Conservation (phyloP, 1,284 basidiomycete genomes). For the Neolentinus lepideus region DNA sequence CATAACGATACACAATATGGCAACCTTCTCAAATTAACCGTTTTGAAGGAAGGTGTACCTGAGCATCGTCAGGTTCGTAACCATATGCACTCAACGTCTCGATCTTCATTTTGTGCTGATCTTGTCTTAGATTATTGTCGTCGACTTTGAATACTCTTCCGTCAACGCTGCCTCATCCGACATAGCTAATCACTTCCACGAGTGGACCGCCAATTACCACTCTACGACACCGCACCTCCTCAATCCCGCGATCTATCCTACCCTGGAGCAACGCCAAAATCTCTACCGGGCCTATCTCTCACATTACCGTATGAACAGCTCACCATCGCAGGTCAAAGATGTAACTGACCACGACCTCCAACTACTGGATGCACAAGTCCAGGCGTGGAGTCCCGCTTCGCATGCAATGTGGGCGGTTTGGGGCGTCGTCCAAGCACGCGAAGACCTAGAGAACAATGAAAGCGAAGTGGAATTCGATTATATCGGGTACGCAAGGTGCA, state of each 20-base stretch:
- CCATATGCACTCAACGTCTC: neutral
- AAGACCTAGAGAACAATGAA: conserved; percentile 61
- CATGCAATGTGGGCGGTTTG: conserved; percentile 90
- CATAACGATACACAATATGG: conserved; percentile 96
- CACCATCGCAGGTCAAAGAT: conserved; percentile 10
- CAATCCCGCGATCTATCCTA: conserved; percentile 66
- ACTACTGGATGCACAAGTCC: conserved; percentile 70
- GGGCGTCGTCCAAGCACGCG: conserved; percentile 86
- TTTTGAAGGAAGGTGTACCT: conserved; percentile 43
- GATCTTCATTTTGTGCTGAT: conserved; percentile 3
- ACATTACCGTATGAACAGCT: conserved; percentile 22
- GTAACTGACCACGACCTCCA: conserved; percentile 26
- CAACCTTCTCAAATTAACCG: conserved; percentile 75
- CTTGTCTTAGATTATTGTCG: conserved; percentile 71
- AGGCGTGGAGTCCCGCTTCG: conserved; percentile 80
- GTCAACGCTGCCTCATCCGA: conserved; percentile 88
- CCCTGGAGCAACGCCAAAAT: conserved; percentile 61
- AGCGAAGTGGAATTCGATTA: conserved; percentile 72
- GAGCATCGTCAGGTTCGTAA: conserved; percentile 61
- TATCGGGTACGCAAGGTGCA: conserved; percentile 59
- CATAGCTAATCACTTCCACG: conserved; percentile 94
- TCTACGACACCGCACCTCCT: conserved; percentile 69
- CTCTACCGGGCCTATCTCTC: conserved; percentile 82
- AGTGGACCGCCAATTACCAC: conserved; percentile 92
- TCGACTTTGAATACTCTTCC: conserved; percentile 92